phyloP scores from a whole-genome alignment of 495 filamentous ascomycete species.

The Neurospora africana region DNA sequence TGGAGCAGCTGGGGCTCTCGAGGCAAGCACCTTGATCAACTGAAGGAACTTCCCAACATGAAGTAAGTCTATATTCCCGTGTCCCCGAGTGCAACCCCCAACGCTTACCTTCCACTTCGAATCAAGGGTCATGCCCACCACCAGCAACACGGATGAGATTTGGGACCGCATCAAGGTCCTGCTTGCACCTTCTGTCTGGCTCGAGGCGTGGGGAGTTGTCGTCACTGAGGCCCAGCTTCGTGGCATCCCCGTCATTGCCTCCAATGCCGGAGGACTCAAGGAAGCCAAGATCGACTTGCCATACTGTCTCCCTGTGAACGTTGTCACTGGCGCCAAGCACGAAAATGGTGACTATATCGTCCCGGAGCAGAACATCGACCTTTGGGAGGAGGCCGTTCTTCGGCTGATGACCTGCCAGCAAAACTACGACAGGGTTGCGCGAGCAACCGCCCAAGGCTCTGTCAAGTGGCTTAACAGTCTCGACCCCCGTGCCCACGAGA shows the following conservation, averaged over 20 bases:
- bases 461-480: slow-evolving; percentile 13
- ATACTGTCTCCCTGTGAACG: slow-evolving; percentile 19
- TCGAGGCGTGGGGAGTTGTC: slow-evolving; percentile 23
- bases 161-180: slow-evolving; percentile 24
- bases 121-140: slow-evolving; percentile 15
- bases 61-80: slow-evolving; percentile 8
- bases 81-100: background rate
- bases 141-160: slow-evolving; percentile 19
- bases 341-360: slow-evolving; percentile 18
- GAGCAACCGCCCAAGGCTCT: slow-evolving; percentile 7
- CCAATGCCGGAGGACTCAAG: slow-evolving; percentile 19
- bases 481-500: slow-evolving; percentile 15
- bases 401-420: slow-evolving; percentile 12
- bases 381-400: slow-evolving; percentile 11
- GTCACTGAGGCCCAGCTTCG: slow-evolving; percentile 25
- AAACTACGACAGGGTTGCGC: slow-evolving; percentile 9
- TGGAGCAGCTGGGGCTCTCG: slow-evolving; percentile 24
- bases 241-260: slow-evolving; percentile 23
- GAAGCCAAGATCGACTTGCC: slow-evolving; percentile 22
- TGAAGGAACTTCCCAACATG: slow-evolving; percentile 15
- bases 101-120: background rate
- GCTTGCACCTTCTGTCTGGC: slow-evolving; percentile 21
- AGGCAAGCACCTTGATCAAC: slow-evolving; percentile 4
- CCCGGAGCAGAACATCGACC: slow-evolving; percentile 15
- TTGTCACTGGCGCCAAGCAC: slow-evolving; percentile 14